Evolutionary conservation across 2,329 filamentous ascomycete genomes (phyloP), one percentile per base, ranked within the genome.

Genomic region (Aspergillus aculeatus): DNA sequence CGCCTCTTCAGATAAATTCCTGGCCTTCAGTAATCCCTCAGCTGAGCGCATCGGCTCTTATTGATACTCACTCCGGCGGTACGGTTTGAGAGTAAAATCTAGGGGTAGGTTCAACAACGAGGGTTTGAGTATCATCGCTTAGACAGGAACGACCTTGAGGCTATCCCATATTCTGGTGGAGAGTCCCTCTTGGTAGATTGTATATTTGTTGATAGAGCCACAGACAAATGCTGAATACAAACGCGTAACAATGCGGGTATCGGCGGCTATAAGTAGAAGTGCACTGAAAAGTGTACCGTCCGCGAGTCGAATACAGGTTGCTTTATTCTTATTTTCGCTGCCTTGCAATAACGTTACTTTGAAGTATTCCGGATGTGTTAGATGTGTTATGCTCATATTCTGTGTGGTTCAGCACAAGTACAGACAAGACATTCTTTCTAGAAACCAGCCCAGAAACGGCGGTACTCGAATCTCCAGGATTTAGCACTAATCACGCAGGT

Each of bases 11-110:
- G 38, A 11, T 5, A 19, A 10, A n/a, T 44, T 47, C 23, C 62
- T 63, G 68, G 71, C 71, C 70, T 41, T 63, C 61, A 52, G 57
- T 62, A 38, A 57, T 71, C 65, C 69, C 69, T 73, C 69, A 74
- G 68, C 69, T 74, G 71, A 72, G 61, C 47, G 38, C 21, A 50
- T 59, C 52, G 50, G 21, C 38, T 52, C 51, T 60, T 64, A 58
- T 41, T 49, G 24, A 32, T 29, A 41, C 55, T 57, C 51, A 29
- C 21, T 35, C 41, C 11, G 32, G 44, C 21, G 44, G 31, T 26
- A 35, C 44, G 38, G 38, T 16, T 2, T 44, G 38, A 35, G 32
- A 19, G 16, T 44, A 19, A 19, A 16, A 44, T 44, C 38, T n/a
- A 44, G n/a, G 16, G 38, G 26, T 29, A 9, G 32, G 38, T 12